A percentile compares a stretch with the other conserved stretches of the same genome.
These are phyloP conservation scores for Pugionium cornutum DNA, from an alignment of 345 rosid species.

Conservation along the genomic window DNA sequence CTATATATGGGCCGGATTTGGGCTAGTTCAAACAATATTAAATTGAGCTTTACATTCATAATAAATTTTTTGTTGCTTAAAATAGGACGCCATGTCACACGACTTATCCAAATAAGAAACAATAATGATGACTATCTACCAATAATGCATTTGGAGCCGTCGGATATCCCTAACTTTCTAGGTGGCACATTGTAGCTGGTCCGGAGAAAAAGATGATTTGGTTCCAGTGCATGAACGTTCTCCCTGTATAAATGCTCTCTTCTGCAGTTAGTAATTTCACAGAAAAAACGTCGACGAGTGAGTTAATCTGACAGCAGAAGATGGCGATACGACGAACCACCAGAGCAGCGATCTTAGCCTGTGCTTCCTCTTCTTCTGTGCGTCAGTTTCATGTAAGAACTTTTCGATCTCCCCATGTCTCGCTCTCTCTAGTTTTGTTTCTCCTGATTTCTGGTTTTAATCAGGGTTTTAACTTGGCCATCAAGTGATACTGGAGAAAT, in stretches of 20 bases:
- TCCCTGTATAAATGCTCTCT: background rate
- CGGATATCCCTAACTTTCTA: conserved; percentile 4
- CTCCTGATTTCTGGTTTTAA: background rate
- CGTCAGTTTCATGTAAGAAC: conserved; percentile 64
- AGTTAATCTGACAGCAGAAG: background rate
- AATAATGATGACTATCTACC: too few species aligned
- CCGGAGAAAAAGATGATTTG: conserved; percentile 8
- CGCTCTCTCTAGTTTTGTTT: background rate
- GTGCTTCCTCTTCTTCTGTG: conserved; percentile 41
- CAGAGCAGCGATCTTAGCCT: conserved; percentile 53
- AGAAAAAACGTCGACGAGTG: background rate
- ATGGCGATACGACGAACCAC: conserved; percentile 66
- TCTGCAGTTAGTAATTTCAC: conserved; percentile 5
- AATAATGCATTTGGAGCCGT: conserved; percentile 13
- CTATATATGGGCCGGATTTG: background rate
- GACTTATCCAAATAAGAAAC: too few species aligned
- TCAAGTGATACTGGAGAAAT: background rate
- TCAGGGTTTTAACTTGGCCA: background rate
- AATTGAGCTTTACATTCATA: background rate
- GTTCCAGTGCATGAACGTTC: background rate
- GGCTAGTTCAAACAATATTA: too few species aligned
- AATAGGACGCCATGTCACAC: too few species aligned
- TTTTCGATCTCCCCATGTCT: background rate
- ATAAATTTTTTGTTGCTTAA: too few species aligned
- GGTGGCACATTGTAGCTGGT: conserved; percentile 18